A percentile compares a stretch with the other conserved stretches of the same genome.
phyloP scores from a whole-genome alignment of 257 asterid genomes.

The Nicotiana knightiana region DNA sequence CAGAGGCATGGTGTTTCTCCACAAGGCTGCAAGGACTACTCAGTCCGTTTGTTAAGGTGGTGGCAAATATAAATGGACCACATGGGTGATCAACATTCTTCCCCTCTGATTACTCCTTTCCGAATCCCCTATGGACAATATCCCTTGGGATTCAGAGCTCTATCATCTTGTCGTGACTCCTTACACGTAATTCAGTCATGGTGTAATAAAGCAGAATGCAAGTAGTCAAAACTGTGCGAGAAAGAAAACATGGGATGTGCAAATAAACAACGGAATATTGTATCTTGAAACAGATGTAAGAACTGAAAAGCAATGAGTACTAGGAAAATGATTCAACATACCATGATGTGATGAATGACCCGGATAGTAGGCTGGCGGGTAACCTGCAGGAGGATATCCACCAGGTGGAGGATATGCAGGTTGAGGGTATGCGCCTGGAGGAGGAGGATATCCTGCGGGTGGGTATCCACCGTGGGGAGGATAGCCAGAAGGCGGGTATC shows the following conservation, averaged over 20 bases:
- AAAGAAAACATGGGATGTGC: not conserved
- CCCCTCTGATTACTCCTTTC: not conserved
- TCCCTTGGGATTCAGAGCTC: not conserved
- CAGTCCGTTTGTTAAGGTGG: not conserved
- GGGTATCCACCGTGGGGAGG: conserved; percentile 30
- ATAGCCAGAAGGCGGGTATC: conserved; percentile 34
- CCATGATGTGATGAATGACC: conserved; percentile 41
- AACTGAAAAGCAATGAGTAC: not conserved
- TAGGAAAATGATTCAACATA: conserved; percentile 30
- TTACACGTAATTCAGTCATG: not conserved
- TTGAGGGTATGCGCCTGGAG: conserved; percentile 29
- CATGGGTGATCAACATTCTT: not conserved
- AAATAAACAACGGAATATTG: not conserved
- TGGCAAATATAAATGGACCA: not conserved
- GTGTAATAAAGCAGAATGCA: not conserved
- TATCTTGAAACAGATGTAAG: not conserved
- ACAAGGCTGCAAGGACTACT: not conserved
- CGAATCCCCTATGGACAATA: not conserved
- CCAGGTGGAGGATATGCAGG: conserved; percentile 44
- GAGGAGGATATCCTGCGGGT: conserved; percentile 40
- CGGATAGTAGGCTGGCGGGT: conserved; percentile 42
- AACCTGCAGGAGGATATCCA: conserved; percentile 53
- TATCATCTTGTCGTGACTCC: not conserved
- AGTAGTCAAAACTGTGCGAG: not conserved
- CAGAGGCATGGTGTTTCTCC: not conserved